Conservation (phyloP, 2,329 filamentous ascomycete species). For the Colletotrichum sp. region DNA sequence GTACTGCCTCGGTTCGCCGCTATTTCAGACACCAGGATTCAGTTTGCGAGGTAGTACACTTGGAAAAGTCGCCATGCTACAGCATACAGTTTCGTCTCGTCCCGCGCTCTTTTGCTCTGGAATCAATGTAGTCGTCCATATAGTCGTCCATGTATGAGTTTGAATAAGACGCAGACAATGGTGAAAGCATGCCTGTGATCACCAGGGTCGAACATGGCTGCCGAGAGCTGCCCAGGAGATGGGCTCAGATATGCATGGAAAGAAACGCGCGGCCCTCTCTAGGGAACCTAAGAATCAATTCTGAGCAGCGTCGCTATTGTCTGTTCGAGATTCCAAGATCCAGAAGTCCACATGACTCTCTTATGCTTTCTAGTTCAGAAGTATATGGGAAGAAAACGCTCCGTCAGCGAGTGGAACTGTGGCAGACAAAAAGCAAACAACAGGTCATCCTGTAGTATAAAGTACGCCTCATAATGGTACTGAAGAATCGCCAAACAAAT, state of each 20-base stretch:
- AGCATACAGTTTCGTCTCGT: fast-evolving
- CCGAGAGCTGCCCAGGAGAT: background rate
- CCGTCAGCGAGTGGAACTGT: background rate
- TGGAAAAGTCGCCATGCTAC: background rate
- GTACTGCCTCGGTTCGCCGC: background rate
- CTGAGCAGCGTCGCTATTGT: fast-evolving
- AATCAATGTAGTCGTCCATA: too few relatives aligned
- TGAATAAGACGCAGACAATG: background rate
- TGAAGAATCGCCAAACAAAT: too few relatives aligned
- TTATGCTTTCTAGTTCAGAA: background rate
- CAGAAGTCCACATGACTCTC: fast-evolving
- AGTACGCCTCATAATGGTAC: too few relatives aligned
- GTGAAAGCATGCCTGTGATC: background rate
- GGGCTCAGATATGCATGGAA: background rate
- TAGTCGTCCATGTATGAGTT: fast-evolving
- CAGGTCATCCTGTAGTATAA: background rate
- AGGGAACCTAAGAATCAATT: too few relatives aligned
- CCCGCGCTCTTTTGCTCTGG: fast-evolving
- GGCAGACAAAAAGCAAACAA: background rate
- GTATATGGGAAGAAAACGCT: too few relatives aligned
- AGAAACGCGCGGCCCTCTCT: background rate
- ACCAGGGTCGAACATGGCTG: too few relatives aligned
- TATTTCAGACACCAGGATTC: background rate
- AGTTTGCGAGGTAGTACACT: fast-evolving
- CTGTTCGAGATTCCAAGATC: fast-evolving